Conservation (phyloP, 2,329 filamentous ascomycete species). For the Penicillium sp. region DNA sequence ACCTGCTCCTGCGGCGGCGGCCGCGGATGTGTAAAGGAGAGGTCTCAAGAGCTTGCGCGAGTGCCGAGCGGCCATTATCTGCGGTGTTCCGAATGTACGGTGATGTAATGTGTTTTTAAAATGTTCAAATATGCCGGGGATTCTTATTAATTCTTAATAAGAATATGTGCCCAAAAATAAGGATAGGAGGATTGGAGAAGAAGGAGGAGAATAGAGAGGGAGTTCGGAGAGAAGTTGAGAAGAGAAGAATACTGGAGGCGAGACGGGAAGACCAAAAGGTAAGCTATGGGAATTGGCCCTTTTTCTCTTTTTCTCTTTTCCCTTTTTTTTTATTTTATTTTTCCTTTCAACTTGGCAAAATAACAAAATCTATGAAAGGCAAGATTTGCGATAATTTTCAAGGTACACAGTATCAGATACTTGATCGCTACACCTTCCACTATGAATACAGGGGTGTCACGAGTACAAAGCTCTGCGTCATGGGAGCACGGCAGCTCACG, state of each 20-base stretch:
- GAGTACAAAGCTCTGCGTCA: conserved; percentile 20
- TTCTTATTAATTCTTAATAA: not conserved
- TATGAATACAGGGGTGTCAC: conserved; percentile 9
- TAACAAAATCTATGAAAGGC: conserved; percentile 4
- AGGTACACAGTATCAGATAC: conserved; percentile 4
- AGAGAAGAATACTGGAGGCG: not conserved
- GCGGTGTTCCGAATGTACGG: not conserved
- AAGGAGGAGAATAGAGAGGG: not conserved
- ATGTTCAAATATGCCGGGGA: not conserved
- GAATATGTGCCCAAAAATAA: not conserved
- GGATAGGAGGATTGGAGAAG: not conserved
- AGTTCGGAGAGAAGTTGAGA: not conserved
- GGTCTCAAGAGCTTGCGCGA: conserved; percentile 55
- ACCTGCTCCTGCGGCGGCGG: conserved; percentile 54
- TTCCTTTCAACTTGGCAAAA: not conserved
- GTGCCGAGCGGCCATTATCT: conserved; percentile 43
- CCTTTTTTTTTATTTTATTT: not conserved
- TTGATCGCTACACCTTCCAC: conserved; percentile 25
- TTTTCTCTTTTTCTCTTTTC: not conserved
- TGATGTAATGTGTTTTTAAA: not conserved
- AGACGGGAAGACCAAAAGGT: conserved; percentile 1
- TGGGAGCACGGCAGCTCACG: conserved; percentile 3
- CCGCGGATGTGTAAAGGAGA: conserved; percentile 60
- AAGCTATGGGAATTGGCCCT: not conserved
- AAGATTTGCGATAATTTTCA: conserved; percentile 11